These are phyloP conservation scores for Claviceps sp. DNA, from an alignment of 2,329 filamentous ascomycete genomes.

Conservation along the genomic window DNA sequence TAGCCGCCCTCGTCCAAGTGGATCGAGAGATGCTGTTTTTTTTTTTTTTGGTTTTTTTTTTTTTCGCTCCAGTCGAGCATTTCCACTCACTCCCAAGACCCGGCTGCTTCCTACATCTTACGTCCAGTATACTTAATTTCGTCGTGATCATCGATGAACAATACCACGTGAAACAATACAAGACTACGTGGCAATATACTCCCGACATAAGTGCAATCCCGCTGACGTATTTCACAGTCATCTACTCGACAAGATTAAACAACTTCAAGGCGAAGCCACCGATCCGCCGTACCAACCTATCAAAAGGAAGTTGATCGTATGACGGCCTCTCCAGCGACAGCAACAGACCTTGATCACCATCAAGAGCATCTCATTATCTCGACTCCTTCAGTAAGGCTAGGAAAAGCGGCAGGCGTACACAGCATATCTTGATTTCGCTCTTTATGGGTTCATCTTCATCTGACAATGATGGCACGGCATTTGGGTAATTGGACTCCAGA, in stretches of 20 bases:
- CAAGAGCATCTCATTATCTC: neutral
- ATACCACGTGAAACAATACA: too few species aligned
- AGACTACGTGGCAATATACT: neutral
- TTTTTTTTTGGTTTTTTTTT: slow-evolving; percentile 16
- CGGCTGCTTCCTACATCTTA: slow-evolving; percentile 3
- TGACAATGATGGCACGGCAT: too few species aligned
- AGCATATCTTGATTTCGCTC: neutral
- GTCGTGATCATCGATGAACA: too few species aligned
- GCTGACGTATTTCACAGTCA: slow-evolving; percentile 28
- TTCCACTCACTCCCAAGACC: slow-evolving; percentile 13
- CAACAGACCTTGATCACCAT: neutral
- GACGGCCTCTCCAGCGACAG: slow-evolving; percentile 1
- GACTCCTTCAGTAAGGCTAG: too few species aligned
- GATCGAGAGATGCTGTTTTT: slow-evolving; percentile 12
- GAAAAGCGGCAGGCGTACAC: neutral
- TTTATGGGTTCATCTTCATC: too few species aligned
- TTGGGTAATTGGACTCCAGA: too few species aligned
- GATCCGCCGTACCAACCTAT: slow-evolving; percentile 24
- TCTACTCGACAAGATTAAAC: slow-evolving; percentile 41
- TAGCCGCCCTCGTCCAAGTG: slow-evolving; percentile 7
- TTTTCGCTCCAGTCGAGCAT: slow-evolving; percentile 12
- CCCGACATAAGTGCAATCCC: slow-evolving; percentile 14
- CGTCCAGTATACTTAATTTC: neutral
- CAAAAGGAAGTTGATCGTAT: slow-evolving; percentile 31
- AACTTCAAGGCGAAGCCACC: slow-evolving; percentile 21